Percentiles rank a stretch among this genome's conserved stretches.
Evolutionary conservation across 2,329 filamentous ascomycete species (phyloP).

Genomic region (Macrophomina phaseolina): DNA sequence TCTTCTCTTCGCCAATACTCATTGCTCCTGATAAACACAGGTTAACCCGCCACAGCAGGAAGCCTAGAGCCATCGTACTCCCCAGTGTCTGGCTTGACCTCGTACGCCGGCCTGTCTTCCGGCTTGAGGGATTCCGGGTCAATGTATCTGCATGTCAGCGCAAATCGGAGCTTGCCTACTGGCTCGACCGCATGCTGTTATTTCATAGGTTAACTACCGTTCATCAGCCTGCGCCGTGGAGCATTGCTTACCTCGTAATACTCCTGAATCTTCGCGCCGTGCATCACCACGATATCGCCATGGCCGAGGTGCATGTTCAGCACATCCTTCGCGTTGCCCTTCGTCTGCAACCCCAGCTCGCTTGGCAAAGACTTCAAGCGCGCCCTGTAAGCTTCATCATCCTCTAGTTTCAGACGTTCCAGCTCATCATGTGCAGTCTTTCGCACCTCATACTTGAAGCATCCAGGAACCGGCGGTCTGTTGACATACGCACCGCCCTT

Average conservation of each 20-base stretch:
- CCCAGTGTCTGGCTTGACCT: slow-evolving; percentile 42
- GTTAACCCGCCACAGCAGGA: neutral
- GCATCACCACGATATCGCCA: slow-evolving; percentile 70
- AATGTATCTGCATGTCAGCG: slow-evolving; percentile 62
- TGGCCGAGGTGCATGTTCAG: slow-evolving; percentile 61
- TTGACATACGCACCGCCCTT: slow-evolving; percentile 42
- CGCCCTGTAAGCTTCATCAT: slow-evolving; percentile 33
- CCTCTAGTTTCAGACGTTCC: slow-evolving; percentile 32
- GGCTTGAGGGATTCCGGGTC: slow-evolving; percentile 50
- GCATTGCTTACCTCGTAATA: slow-evolving; percentile 53
- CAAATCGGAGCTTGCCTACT: slow-evolving; percentile 59
- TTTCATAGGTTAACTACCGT: neutral
- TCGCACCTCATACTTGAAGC: slow-evolving; percentile 43
- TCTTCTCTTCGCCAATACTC: too few species aligned
- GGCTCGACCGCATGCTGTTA: slow-evolving; percentile 58
- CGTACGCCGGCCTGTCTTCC: slow-evolving; percentile 46
- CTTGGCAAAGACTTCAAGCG: slow-evolving; percentile 42
- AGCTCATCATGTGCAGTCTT: slow-evolving; percentile 40
- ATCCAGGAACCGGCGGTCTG: slow-evolving; percentile 38
- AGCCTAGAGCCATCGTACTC: slow-evolving; percentile 42
- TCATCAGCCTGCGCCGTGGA: too few species aligned
- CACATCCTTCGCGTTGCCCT: slow-evolving; percentile 37
- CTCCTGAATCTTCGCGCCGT: slow-evolving; percentile 63
- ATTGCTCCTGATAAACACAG: neutral
- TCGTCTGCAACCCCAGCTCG: slow-evolving; percentile 44